Base-by-base conservation (phyloP, 1,284 basidiomycete genomes). In the Cryptococcus sp. region DNA sequence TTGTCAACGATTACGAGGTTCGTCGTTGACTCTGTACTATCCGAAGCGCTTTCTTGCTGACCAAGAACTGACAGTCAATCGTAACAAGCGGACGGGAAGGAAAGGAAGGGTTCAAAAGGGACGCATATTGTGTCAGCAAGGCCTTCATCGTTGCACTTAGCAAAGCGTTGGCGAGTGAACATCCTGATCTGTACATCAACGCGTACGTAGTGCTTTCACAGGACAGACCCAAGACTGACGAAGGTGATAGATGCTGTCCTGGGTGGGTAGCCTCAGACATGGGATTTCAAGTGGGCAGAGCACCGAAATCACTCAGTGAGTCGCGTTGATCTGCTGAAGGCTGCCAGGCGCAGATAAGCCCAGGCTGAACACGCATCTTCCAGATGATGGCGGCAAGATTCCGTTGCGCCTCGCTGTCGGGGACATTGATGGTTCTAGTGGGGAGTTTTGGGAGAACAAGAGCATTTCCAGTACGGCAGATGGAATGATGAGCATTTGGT, bases 51-150 rank as follows among this genome's bases (percentile, higher is more conserved):
- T 35, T 35, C 30, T 35, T 35, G 30, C 30, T 35, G 30, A 35
- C 30, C 30, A 35, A 3, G 30, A 35, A 47, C 20, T 11, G 5
- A 27, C 46, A 47, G 46, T 19, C 16, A 3, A 22, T 47, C 46
- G 46, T 47, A 19, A 27, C 7, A 5, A 47, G 27, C 16, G 27
- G 27, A 16, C 46, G 23, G 46, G 46, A 47, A 47, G 46, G 22
- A 22, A 27, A 47, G 11, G 46, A 22, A 16, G 46, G 46, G 16
- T 47, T 47, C 46, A 47, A 47, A 27, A 47, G 27, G 46, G 46
- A 47, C 46, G 46, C 46, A 16, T 47, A 47, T 22, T 47, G 46
- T 11, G 46, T 47, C 46, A 47, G 46, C 46, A 47, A 47, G 20
- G 46, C 46, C 16, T 22, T 47, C 20, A 27, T 47, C 22, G 46